Evolutionary conservation across 495 filamentous ascomycete species (phyloP).

Genomic region (Xylaria grammica): DNA sequence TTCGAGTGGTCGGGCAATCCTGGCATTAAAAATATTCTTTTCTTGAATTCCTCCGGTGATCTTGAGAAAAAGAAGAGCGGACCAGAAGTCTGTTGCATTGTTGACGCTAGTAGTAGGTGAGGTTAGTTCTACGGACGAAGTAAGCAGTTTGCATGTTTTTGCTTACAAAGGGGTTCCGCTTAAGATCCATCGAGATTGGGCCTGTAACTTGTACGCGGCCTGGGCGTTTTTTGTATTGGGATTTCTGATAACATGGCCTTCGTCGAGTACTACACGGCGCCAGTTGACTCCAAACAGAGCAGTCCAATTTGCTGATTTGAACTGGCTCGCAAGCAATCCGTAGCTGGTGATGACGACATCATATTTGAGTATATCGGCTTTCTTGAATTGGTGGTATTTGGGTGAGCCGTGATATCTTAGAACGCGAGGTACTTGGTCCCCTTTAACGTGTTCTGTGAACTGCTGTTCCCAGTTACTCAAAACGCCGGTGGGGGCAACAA

Average conservation of each 20-base stretch:
- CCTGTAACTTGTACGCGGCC: conserved; percentile 69
- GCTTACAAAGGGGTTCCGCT: conserved; percentile 77
- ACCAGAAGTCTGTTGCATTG: conserved; percentile 81
- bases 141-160: conserved; percentile 36
- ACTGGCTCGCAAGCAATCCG: conserved; percentile 59
- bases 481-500: conserved; percentile 82
- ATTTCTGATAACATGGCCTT: conserved; percentile 87
- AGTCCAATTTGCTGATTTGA: conserved; percentile 26
- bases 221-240: conserved; percentile 71
- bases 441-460: conserved; percentile 72
- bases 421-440: conserved; percentile 64
- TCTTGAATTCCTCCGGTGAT: conserved; percentile 80
- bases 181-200: conserved; percentile 79
- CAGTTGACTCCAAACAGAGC: conserved; percentile 72
- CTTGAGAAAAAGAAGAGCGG: conserved; percentile 76
- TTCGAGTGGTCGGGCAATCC: conserved; percentile 72
- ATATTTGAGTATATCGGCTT: conserved; percentile 59
- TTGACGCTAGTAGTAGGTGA: conserved; percentile 57
- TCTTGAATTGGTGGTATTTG: conserved; percentile 51
- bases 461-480: conserved; percentile 95
- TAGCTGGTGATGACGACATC: conserved; percentile 89
- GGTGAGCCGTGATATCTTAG: conserved; percentile 77
- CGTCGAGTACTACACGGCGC: conserved; percentile 84
- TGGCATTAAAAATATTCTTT: conserved; percentile 73
- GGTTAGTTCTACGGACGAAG: conserved; percentile 22